Evolutionary conservation across 441 rosid species (phyloP).

Genomic region (Flueggea neowawraea): DNA sequence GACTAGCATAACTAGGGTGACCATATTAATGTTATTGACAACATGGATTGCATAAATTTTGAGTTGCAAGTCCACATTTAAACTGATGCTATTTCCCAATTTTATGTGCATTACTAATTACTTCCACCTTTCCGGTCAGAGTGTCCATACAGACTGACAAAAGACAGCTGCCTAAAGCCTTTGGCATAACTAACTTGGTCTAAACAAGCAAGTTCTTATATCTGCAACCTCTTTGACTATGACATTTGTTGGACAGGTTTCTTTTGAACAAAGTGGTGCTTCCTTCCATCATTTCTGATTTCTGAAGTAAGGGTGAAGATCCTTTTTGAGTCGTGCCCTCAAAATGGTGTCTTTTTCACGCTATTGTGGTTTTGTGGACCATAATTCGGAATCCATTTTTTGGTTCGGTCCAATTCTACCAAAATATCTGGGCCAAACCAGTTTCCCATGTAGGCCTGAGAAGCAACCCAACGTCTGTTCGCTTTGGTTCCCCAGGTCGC

Average conservation of each 20-base stretch:
- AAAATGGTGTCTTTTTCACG: too few species aligned
- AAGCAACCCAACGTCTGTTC: too few species aligned
- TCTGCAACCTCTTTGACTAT: slow-evolving; percentile 9
- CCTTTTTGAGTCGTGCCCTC: background rate
- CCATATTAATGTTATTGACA: too few species aligned
- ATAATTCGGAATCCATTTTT: too few species aligned
- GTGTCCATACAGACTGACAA: background rate
- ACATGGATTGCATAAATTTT: background rate
- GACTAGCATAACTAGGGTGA: too few species aligned
- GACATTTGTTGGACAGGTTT: slow-evolving; percentile 7
- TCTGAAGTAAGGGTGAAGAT: slow-evolving; percentile 14
- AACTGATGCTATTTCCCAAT: background rate
- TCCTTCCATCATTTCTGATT: slow-evolving; percentile 10
- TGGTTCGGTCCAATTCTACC: too few species aligned
- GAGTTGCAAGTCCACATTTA: background rate
- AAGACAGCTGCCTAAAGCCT: background rate
- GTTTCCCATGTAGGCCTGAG: background rate
- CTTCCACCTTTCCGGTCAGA: background rate
- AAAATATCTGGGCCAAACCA: background rate
- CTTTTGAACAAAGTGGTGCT: slow-evolving; percentile 28
- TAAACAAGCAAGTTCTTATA: slow-evolving; percentile 5
- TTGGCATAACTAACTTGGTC: slow-evolving; percentile 7
- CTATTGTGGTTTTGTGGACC: too few species aligned
- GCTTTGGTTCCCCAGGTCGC: too few species aligned
- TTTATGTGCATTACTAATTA: background rate